Conservation (phyloP, 345 rosid species). For the Gossypioides kirkii region DNA sequence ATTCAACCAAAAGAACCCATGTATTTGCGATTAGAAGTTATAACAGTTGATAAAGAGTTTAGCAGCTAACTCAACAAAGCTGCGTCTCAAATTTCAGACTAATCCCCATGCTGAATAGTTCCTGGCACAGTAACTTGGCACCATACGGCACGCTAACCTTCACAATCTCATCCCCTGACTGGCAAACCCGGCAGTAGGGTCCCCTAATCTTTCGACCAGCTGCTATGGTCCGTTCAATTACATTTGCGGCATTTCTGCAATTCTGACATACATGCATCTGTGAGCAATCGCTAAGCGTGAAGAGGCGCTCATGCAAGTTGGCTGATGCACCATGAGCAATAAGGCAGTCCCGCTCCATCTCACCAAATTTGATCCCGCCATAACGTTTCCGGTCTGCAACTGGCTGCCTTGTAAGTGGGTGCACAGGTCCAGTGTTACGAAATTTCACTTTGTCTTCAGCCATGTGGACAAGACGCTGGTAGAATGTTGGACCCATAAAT, state of each 20-base stretch:
- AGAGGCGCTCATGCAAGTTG: constrained; percentile 76
- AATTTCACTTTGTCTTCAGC: constrained; percentile 90
- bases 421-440: constrained; percentile 89
- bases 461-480: constrained; percentile 84
- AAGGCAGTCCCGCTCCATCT: constrained; percentile 90
- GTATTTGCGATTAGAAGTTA: not conserved
- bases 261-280: constrained; percentile 68
- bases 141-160: constrained; percentile 70
- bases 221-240: constrained; percentile 52
- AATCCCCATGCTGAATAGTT: constrained; percentile 86
- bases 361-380: constrained; percentile 87
- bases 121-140: constrained; percentile 69
- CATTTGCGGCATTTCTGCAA: constrained; percentile 55
- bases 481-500: constrained; percentile 87
- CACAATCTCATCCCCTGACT: constrained; percentile 55
- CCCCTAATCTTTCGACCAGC: constrained; percentile 75
- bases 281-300: constrained; percentile 71
- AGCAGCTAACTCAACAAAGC: constrained; percentile 34
- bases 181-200: constrained; percentile 63
- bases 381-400: constrained; percentile 82
- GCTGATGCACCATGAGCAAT: constrained; percentile 84
- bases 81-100: constrained; percentile 54
- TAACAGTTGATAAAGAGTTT: not conserved
- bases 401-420: constrained; percentile 87
- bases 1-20: too few relatives aligned